Conservation (phyloP, 2,329 filamentous ascomycete species). For the Penicillium palitans region DNA sequence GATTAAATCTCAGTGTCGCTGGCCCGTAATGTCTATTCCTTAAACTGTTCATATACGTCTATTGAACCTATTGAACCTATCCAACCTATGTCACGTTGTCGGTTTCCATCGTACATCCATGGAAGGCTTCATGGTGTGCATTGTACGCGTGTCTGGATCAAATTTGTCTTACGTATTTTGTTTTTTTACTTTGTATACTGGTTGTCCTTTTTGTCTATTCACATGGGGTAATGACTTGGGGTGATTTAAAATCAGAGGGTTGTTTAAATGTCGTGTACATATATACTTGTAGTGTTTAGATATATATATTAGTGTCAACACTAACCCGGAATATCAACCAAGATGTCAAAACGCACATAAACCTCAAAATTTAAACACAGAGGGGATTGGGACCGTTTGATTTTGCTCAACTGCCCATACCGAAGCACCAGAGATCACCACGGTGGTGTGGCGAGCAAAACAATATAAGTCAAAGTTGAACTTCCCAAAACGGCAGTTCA, state of each 20-base stretch:
- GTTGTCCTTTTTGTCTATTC: background rate
- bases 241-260: background rate
- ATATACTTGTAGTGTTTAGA: no score
- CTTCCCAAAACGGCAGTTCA: background rate
- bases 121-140: background rate
- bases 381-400: rapidly evolving
- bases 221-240: rapidly evolving
- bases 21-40: background rate
- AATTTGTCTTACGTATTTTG: background rate
- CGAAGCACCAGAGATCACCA: background rate
- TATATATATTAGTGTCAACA: background rate
- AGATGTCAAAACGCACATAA: rapidly evolving
- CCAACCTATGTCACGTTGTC: no score
- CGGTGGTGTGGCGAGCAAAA: background rate
- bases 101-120: no score
- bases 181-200: background rate
- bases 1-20: background rate
- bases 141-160: background rate
- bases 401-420: rapidly evolving
- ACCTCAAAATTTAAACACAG: rapidly evolving
- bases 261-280: no score
- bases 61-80: background rate
- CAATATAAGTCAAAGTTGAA: background rate
- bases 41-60: background rate
- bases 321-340: rapidly evolving